Evolutionary conservation across 1,284 basidiomycete species (phyloP), one percentile per base, ranked within the genome.

Genomic region (Tremellales sp.): DNA sequence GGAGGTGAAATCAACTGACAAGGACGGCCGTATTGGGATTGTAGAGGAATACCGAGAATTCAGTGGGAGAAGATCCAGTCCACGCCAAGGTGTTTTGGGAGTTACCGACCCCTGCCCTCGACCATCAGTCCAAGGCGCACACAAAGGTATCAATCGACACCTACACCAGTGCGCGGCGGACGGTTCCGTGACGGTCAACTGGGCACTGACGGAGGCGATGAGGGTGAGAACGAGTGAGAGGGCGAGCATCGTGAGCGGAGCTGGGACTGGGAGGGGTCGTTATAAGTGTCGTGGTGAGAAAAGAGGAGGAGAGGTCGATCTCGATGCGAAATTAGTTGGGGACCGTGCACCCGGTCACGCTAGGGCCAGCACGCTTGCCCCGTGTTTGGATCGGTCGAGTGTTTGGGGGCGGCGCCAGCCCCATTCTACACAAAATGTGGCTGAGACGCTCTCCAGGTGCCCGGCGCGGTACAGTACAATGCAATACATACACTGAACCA

Each of bases 1-100:
- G 22, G 35, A 35, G 3, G 4, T 7, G 14, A n/a, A 18, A 39
- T 12, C 10, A 10, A 56, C 60, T 45, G 35, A 65, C 62, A 32
- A 72, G 57, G 6, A 70, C 42, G 33, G 48, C 56, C 10, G 50
- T 36, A 43, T 70, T 56, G 9, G 63, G 54, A 48, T 70, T 65
- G 40, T 45, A 44, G 37, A 71, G 50, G 50, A 65, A 68, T 31
- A 65, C 59, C 16, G 61, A 60, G 51, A 69, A 69, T 38, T 61
- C 44, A 26, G 45, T 31, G 22, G 58, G 53, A 3, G 46, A 34
- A 21, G 51, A 52, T 12, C 54, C 53, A 9, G 51, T 47, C 68
- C 68, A 72, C 14, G 52, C 54, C 34, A 71, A 50, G 5, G 63
- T 68, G 47, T 68, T 68, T 40, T 54, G 29, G 24, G 50, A 54